A percentile compares a stretch with the other conserved stretches of the same genome.
Conservation (phyloP, 208 protist species). For the Wallacemonas sp. region DNA sequence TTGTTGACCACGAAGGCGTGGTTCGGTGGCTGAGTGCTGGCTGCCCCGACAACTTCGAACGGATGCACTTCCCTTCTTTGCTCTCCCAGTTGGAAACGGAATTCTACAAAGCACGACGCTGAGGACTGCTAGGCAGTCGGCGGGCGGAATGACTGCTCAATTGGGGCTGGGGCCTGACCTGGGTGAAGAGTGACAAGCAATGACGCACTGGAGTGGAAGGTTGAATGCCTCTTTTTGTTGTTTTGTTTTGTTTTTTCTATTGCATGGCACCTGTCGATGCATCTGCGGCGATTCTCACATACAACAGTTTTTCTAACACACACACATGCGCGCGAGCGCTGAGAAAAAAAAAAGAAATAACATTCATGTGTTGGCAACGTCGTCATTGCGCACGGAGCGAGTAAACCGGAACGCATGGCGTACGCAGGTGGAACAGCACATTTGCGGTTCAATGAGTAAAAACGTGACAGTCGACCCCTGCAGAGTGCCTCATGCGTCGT, state of each 20-base stretch:
- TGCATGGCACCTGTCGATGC: neutral
- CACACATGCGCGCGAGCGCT: no score
- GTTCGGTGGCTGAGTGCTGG: constrained; percentile 81
- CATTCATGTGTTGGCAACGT: neutral
- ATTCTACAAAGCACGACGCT: constrained; percentile 40
- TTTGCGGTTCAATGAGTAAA: no score
- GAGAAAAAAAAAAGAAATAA: constrained; percentile 13
- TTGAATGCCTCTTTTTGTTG: no score
- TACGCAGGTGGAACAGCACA: no score
- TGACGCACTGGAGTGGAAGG: no score
- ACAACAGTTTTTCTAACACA: no score
- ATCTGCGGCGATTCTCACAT: constrained; percentile 1
- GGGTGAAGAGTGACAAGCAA: no score
- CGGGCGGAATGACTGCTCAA: no score
- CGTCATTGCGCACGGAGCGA: constrained; percentile 4
- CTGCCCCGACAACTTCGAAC: constrained; percentile 77
- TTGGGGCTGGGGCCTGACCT: no score
- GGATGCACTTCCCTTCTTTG: constrained; percentile 51
- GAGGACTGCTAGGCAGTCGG: neutral
- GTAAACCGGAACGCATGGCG: no score
- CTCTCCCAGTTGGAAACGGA: constrained; percentile 75
- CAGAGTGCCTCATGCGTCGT: no score
- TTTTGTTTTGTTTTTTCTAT: constrained; percentile 12
- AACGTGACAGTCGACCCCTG: no score
- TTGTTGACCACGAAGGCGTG: constrained; percentile 79